Percentiles rank a stretch among this genome's conserved stretches.
phyloP scores from a whole-genome alignment of 176 grass and related monocot species.

The Hsuehochloa calcarea region DNA sequence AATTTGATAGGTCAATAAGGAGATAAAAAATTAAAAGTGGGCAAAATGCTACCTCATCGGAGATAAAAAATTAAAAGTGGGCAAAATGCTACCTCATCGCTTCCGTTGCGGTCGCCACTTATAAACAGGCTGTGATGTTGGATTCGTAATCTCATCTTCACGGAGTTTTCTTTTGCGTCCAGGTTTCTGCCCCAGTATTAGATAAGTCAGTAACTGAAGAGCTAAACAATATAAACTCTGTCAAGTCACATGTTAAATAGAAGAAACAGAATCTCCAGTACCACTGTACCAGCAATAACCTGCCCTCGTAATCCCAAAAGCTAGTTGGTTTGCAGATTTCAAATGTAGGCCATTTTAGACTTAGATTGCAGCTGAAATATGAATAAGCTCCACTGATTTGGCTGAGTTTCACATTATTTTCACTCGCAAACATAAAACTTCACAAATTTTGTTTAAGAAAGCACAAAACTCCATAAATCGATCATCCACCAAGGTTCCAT shows the following conservation, averaged over 20 bases:
- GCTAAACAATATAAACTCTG: neutral
- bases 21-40: neutral
- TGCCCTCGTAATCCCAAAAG: neutral
- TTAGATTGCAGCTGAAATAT: neutral
- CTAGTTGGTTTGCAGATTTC: neutral
- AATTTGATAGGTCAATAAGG: neutral
- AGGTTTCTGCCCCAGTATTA: conserved; percentile 64
- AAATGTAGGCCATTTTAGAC: neutral
- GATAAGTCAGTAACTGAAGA: neutral
- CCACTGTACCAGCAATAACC: neutral
- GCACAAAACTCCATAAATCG: neutral
- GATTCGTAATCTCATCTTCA: conserved; percentile 55
- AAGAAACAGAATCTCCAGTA: neutral
- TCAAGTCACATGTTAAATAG: conserved; percentile 1
- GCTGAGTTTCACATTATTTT: neutral
- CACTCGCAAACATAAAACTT: neutral
- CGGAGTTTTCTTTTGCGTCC: conserved; percentile 79
- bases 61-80: neutral
- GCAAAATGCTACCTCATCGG: conserved; percentile 29
- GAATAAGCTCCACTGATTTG: neutral
- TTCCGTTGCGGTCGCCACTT: conserved; percentile 89
- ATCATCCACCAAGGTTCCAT: neutral
- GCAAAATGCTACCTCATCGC: conserved; percentile 32
- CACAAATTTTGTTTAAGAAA: neutral
- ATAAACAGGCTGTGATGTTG: conserved; percentile 61